Evolutionary conservation across 1,139 yeast genomes (phyloP).

Genomic region (Nakaseomyces sp.): DNA sequence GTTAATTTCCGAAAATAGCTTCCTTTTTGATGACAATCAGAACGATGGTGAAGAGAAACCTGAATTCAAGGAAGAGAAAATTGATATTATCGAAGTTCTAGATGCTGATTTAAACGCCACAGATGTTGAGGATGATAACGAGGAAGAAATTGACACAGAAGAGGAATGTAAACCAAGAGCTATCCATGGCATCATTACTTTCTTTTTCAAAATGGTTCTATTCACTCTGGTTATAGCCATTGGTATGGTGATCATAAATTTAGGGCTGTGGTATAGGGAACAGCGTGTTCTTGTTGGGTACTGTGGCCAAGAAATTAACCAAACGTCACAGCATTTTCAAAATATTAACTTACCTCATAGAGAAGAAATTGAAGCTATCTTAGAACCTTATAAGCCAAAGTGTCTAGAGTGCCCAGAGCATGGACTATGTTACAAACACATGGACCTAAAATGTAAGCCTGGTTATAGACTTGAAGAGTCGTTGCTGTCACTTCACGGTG

Average conservation of each 20-base stretch:
- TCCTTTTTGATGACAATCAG: constrained; percentile 5
- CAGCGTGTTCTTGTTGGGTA: constrained; percentile 53
- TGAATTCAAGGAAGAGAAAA: background rate
- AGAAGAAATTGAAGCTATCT: constrained; percentile 10
- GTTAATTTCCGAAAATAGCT: constrained; percentile 1
- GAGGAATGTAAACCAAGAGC: background rate
- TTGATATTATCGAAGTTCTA: background rate
- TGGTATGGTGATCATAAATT: constrained; percentile 19
- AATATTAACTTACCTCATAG: constrained; percentile 2
- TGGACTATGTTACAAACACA: constrained; percentile 59
- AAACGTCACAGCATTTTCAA: background rate
- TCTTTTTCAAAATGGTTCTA: constrained; percentile 11
- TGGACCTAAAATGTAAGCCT: constrained; percentile 57
- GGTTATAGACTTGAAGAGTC: constrained; percentile 54
- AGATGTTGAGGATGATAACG: constrained; percentile 5
- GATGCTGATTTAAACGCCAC: constrained; percentile 5
- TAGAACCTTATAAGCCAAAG: constrained; percentile 39
- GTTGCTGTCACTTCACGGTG: constrained; percentile 46
- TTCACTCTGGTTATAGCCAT: constrained; percentile 17
- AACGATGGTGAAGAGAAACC: constrained; percentile 5
- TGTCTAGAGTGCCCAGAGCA: constrained; percentile 78
- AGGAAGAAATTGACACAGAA: too few relatives aligned
- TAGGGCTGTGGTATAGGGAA: constrained; percentile 54
- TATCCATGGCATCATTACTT: constrained; percentile 8
- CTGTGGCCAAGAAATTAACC: constrained; percentile 50